Conservation (phyloP, 140 eudicot genomes). For the Stevia rebaudiana region DNA sequence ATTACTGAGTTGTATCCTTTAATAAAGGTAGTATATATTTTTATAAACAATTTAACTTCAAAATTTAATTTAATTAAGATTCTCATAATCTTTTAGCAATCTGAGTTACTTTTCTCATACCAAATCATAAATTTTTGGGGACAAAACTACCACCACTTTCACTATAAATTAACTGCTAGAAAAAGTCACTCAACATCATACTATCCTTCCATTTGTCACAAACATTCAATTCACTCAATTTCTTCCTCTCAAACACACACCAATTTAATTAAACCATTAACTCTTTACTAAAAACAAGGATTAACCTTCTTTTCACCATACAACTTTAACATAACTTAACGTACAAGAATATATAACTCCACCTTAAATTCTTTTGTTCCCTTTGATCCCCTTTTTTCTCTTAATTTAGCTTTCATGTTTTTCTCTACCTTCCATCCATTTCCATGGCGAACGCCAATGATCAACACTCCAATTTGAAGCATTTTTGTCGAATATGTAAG, state of each 20-base stretch:
- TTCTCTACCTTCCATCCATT: neutral
- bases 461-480: slow-evolving; percentile 59
- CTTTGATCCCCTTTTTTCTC: neutral
- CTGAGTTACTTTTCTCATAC: too few relatives aligned
- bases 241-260: slow-evolving; percentile 36
- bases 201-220: slow-evolving; percentile 76
- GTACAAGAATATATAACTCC: slow-evolving; percentile 55
- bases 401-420: neutral
- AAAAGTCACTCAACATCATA: slow-evolving; percentile 38
- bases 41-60: too few relatives aligned
- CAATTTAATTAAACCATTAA: slow-evolving; percentile 35
- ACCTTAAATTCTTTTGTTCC: slow-evolving; percentile 30
- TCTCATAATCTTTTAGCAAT: too few relatives aligned
- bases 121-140: neutral
- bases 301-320: slow-evolving; percentile 47
- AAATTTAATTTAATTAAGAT: too few relatives aligned
- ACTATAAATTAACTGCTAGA: slow-evolving; percentile 17
- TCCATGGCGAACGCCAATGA: slow-evolving; percentile 69
- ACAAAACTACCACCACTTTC: slow-evolving; percentile 22
- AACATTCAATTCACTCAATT: too few relatives aligned
- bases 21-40: too few relatives aligned
- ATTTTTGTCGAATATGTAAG: slow-evolving; percentile 75
- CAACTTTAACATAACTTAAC: slow-evolving; percentile 50
- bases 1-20: too few relatives aligned
- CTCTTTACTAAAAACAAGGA: slow-evolving; percentile 73